Evolutionary conservation across 179 eudicot genomes (phyloP), one percentile per base, ranked within the genome.

Genomic region (Corrigiola litoralis): DNA sequence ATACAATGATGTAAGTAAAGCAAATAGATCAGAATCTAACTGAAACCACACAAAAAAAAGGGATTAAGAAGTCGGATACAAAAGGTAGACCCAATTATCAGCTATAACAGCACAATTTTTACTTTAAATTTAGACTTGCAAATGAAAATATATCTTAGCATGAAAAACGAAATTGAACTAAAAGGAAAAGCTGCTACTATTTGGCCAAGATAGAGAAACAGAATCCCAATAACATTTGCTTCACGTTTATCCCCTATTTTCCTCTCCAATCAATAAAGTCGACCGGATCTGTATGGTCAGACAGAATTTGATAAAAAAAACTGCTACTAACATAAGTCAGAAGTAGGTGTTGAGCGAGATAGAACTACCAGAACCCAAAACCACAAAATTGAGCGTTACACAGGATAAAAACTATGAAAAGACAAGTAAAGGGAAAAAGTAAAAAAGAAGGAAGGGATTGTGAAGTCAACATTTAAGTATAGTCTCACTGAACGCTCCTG

Each of bases 71-170:
- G n/a, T 14, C n/a, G 47, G 24, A 69, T 31, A 38, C 37, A 27
- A 23, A 14, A 33, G 8, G 16, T 13, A 54, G 27, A n/a, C 42
- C 20, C 61, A 40, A 66, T 23, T 34, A 65, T 9, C 33, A 66
- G 27, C 33, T 11, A 21, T 33, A 59, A 69, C 31, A 18, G 57
- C 27, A 46, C 24, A n/a, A 52, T 44, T 27, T 51, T 24, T 24
- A 28, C 66, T 6, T 62, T 16, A 29, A 37, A 4, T 40, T n/a
- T n/a, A 25, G 44, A 58, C 24, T 4, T 36, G 50, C 36, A 41
- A 65, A 65, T 44, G 42, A 65, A 42, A 51, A 21, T 21, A 59
- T 42, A 38, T 37, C 55, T 23, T 48, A 49, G 65, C 70, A 53
- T 63, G 44, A 44, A 52, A 48, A 17, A 25, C 36, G 44, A 52